These are phyloP conservation scores for Hyaloperonospora arabidopsidis DNA, from an alignment of 352 stramenopile genomes.

Conservation along the genomic window DNA sequence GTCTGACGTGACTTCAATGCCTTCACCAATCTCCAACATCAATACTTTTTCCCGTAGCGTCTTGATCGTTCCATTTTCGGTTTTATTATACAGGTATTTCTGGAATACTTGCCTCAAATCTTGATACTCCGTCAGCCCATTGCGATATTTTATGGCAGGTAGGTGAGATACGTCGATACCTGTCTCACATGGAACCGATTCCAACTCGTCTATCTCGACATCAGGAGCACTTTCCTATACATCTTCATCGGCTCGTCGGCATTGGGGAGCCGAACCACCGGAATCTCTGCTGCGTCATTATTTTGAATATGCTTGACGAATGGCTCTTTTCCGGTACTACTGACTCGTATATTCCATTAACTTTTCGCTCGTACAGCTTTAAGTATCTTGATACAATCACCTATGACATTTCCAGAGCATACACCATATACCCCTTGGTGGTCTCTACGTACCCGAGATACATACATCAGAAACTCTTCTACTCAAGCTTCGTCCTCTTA, in stretches of 20 bases:
- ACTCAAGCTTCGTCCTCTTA: slow-evolving; percentile 4
- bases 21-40: too few species aligned
- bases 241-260: too few species aligned
- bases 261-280: too few species aligned
- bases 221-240: too few species aligned
- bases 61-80: too few species aligned
- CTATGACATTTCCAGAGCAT: slow-evolving; percentile 1
- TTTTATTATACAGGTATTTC: too few species aligned
- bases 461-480: slow-evolving; percentile 8
- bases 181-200: neutral
- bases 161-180: neutral
- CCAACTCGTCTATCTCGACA: slow-evolving; percentile 3
- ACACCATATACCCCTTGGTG: neutral
- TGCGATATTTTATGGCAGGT: neutral
- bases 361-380: neutral
- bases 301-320: too few species aligned
- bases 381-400: neutral
- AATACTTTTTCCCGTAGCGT: too few species aligned
- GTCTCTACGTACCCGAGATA: slow-evolving; percentile 7
- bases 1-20: too few species aligned
- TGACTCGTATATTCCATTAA: slow-evolving; percentile 8
- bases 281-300: too few species aligned
- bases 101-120: neutral
- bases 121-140: neutral
- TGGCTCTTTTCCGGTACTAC: too few species aligned